Evolutionary conservation across 495 filamentous ascomycete genomes (phyloP), one percentile per base, ranked within the genome.

Genomic region (Chaetomium tenue): DNA sequence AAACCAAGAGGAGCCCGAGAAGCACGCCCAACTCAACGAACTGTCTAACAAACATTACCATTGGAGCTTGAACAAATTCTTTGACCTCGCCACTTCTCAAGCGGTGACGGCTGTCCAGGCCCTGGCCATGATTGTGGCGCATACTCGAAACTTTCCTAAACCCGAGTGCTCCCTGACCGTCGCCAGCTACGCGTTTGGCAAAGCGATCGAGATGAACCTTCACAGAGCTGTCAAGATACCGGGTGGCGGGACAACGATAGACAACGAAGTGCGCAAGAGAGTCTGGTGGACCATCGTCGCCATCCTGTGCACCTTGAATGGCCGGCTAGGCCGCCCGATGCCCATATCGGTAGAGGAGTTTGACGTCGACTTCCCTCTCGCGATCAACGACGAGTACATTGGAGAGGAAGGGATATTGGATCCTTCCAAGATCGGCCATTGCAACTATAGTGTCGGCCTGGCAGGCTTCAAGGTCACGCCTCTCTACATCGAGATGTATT

Each of bases 311-410:
- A 83, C 83, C 11, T 74, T 92, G 30, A 87, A 87, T 68, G 88
- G 88, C 39, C 89, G 88, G 60, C 80, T 93, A 33, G 90, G 90
- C 33, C 80, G 87, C 46, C 90, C 90, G 20, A 91, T 92, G 87
- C 80, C 87, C 2, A 77, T 93, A 20, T 79, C 84, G 26, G 61
- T 84, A 13, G 85, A 89, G 42, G 90, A 93, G 69, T 86, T 89
- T 68, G 91, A 93, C 70, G 82, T 88, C 50, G 90, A 91, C 64
- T 82, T 91, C 30, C 91, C 89, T 1, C 82, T 89, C 56, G 72
- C 83, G 18, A 78, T 92, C 54, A 77, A 87, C 63, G 90, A 93
- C 70, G 84, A 89, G 66, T 79, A 86, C 39, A 79, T 87, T 6
- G 76, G 78, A 1, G 83, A 88, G 26, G 73, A 81, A 16, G 77